These are phyloP conservation scores for Myrmaecium sp. DNA, from an alignment of 2,329 filamentous ascomycete genomes.

Conservation along the genomic window DNA sequence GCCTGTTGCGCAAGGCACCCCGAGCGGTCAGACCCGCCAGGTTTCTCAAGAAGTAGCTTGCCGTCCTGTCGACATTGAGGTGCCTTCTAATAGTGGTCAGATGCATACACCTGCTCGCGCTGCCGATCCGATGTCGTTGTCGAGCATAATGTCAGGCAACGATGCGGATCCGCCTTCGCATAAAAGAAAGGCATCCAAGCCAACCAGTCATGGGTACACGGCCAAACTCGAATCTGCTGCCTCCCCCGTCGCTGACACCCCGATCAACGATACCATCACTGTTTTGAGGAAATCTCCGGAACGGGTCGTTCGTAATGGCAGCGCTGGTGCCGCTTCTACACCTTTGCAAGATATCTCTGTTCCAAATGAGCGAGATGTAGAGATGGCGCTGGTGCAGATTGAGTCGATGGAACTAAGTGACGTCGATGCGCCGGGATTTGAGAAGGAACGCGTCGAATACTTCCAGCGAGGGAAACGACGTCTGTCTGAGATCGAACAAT, in stretches of 20 bases:
- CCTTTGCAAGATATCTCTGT: too few species aligned
- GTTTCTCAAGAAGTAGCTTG: constrained; percentile 21
- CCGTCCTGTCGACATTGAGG: too few species aligned
- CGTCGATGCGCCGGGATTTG: constrained; percentile 35
- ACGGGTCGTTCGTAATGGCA: too few species aligned
- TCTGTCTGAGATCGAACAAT: not conserved
- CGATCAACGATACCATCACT: too few species aligned
- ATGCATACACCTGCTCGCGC: constrained; percentile 52
- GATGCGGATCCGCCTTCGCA: constrained; percentile 41
- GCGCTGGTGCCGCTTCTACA: too few species aligned
- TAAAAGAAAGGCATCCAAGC: too few species aligned
- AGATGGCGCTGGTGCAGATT: constrained; percentile 44
- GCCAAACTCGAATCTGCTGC: too few species aligned
- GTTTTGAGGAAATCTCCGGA: too few species aligned
- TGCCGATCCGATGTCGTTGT: constrained; percentile 86
- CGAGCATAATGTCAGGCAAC: constrained; percentile 75
- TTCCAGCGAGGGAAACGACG: constrained; percentile 37
- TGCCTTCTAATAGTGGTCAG: too few species aligned
- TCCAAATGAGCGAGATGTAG: constrained; percentile 51
- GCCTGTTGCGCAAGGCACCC: constrained; percentile 18
- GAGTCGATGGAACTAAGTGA: constrained; percentile 41
- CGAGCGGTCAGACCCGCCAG: constrained; percentile 13
- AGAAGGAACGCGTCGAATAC: constrained; percentile 36
- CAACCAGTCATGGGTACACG: too few species aligned
- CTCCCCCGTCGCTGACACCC: too few species aligned